Evolutionary conservation across 139 green algal species (phyloP), one percentile per base, ranked within the genome.

Genomic region (Chlamydomonas sp.): DNA sequence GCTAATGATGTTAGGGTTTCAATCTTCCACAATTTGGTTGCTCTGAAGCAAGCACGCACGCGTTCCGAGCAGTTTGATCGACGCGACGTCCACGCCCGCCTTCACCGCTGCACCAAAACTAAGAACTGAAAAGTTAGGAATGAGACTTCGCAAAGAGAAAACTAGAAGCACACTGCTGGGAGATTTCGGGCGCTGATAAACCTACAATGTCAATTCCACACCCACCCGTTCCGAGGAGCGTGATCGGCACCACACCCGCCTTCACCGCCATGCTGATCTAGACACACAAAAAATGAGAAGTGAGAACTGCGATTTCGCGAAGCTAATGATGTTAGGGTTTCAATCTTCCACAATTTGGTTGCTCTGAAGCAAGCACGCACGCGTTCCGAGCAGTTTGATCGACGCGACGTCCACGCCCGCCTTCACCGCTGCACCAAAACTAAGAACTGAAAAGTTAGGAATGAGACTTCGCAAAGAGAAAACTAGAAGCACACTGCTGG

Each of bases 371-470:
- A n/a, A n/a, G n/a, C n/a, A n/a, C n/a, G n/a, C n/a, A n/a, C n/a
- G n/a, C n/a, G n/a, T 8, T 13, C 10, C 39, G 10, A 8, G 10
- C 39, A n/a, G 8, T 50, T 8, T 50, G 10, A 50, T 50, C 39
- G 39, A 50, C 39, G 13, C 81, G n/a, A 95, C 82, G 3, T 86
- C 86, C 29, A 90, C 86, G 4, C 87, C 85, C 31, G 90, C 84
- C 83, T 97, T 97, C 38, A 84, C 86, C 0, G 93, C 94, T 36
- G 97, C 81, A 20, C 74, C 90, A 85, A 99, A 99, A 10, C 16
- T 13, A 16, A 54, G 43, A 54, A 13, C 16, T 16, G 16, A 54
- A 13, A 13, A 13, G 13, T 54, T 54, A 13, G 13, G 13, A 54
- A 13, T 54, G 13, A 54, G 13, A 54, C 13, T 54, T 54, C 43